Percentiles rank a stretch among this genome's conserved stretches.
These are phyloP conservation scores for Pilobolus umbonatus DNA, from an alignment of 192 early-diverging fungal species.

Conservation along the genomic window DNA sequence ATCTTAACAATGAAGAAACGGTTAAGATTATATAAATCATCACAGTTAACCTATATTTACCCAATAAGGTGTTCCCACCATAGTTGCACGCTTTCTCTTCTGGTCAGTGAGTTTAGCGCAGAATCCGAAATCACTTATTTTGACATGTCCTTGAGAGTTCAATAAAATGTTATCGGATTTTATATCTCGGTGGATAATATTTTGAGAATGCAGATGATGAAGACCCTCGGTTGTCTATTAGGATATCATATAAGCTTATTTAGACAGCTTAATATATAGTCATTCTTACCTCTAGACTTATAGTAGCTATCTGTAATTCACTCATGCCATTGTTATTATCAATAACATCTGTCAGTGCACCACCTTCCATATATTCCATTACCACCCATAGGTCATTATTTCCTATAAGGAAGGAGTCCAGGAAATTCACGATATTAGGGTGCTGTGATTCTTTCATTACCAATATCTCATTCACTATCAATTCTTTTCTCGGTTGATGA, in stretches of 20 bases:
- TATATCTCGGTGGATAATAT: constrained; percentile 89
- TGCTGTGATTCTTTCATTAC: constrained; percentile 92
- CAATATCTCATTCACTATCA: constrained; percentile 86
- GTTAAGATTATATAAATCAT: background rate
- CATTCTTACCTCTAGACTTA: constrained; percentile 74
- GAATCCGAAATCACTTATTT: constrained; percentile 91
- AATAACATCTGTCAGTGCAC: constrained; percentile 95
- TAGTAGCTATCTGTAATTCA: constrained; percentile 91
- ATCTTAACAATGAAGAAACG: too few relatives aligned
- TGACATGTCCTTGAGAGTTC: constrained; percentile 73
- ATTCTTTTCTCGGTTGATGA: constrained; percentile 82
- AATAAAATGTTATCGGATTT: constrained; percentile 87
- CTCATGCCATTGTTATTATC: constrained; percentile 81
- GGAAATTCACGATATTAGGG: constrained; percentile 96
- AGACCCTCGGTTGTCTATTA: constrained; percentile 69
- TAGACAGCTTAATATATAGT: background rate
- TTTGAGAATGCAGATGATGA: constrained; percentile 70
- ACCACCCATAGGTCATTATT: constrained; percentile 90
- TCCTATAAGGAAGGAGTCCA: constrained; percentile 86
- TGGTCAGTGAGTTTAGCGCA: constrained; percentile 84
- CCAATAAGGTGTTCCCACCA: constrained; percentile 89
- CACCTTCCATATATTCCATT: constrained; percentile 99
- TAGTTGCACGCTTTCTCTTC: constrained; percentile 77
- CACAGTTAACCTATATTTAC: too few relatives aligned
- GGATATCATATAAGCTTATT: background rate